Evolutionary conservation across 768 basidiomycete genomes (phyloP).

Genomic region (Tulasnella sp.): DNA sequence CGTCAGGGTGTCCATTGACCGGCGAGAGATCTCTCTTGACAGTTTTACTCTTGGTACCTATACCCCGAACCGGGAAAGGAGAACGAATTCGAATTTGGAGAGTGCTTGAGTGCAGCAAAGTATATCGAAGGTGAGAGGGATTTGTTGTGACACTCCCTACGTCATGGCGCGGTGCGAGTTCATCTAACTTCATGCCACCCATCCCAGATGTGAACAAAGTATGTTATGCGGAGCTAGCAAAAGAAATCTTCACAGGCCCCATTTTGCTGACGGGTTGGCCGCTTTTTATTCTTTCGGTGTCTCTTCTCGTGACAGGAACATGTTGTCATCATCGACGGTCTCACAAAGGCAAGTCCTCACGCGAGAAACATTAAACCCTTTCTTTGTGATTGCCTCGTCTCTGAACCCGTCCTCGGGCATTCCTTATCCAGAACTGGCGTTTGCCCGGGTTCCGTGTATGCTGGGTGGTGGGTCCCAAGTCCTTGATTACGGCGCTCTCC

Average conservation of each 20-base stretch:
- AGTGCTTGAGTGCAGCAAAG: slow-evolving; percentile 68
- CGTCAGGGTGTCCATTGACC: not conserved
- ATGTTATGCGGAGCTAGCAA: slow-evolving; percentile 4
- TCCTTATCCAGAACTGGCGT: slow-evolving; percentile 66
- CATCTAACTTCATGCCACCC: not conserved
- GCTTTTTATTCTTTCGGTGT: no score
- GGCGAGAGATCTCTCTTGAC: slow-evolving; percentile 16
- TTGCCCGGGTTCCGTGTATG: slow-evolving; percentile 91
- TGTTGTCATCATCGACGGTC: slow-evolving; percentile 77
- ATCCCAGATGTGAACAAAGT: slow-evolving; percentile 60
- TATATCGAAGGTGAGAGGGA: slow-evolving; percentile 45
- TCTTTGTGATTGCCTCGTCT: not conserved
- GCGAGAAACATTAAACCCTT: not conserved
- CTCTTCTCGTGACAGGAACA: slow-evolving; percentile 41
- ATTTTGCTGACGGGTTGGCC: not conserved
- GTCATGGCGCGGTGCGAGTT: not conserved
- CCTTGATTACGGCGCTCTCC: slow-evolving; percentile 78
- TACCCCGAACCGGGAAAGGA: slow-evolving; percentile 51
- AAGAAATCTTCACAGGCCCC: not conserved
- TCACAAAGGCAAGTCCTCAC: slow-evolving; percentile 60
- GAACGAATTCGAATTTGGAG: slow-evolving; percentile 52
- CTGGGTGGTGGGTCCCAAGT: slow-evolving; percentile 85
- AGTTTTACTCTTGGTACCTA: slow-evolving; percentile 96
- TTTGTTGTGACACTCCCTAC: not conserved
- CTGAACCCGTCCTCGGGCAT: slow-evolving; percentile 19